Evolutionary conservation across 208 protist genomes (phyloP), one percentile per base, ranked within the genome.

Genomic region (Dictyostelium gargantuum): DNA sequence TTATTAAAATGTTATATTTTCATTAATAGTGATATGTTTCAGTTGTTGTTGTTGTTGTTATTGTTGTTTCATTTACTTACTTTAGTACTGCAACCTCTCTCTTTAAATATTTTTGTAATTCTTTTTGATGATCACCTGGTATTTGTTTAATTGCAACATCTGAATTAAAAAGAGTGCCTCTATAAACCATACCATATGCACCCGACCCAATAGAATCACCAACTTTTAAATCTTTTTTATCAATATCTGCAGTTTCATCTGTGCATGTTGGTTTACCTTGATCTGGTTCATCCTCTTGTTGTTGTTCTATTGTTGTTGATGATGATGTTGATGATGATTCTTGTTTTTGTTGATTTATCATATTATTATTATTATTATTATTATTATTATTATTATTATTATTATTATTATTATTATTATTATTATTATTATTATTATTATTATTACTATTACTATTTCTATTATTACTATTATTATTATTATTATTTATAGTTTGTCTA

Each of bases 61-160:
- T n/a, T n/a, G n/a, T n/a, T n/a, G n/a, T n/a, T n/a, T n/a, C n/a
- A n/a, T n/a, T n/a, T n/a, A n/a, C 9, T 50, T 89, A 89, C 82
- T 89, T 89, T 79, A 89, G 68, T 23, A 89, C 82, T 23, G 82
- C 66, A 42, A 89, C 70, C 68, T 89, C 82, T 63, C 82, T 54
- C 68, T 89, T 89, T 76, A 89, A 68, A 79, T 89, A 89, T 52
- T 89, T 89, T 68, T 54, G 26, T 19, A 89, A 40, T 38, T 89
- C 82, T 63, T 74, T 75, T 52, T 89, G 48, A 54, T 89, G 70
- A 26, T 63, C 66, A 46, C 52, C 52, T 10, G n/a, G 63, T 23
- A 89, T 89, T 42, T 89, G 46, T 50, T 89, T 89, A 42, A 89
- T 79, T 17, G 82, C 82, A 6, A 89, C 82, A 35, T 79, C 66